phyloP scores from a whole-genome alignment of 805 yeast species.

The Candida dendrica region DNA sequence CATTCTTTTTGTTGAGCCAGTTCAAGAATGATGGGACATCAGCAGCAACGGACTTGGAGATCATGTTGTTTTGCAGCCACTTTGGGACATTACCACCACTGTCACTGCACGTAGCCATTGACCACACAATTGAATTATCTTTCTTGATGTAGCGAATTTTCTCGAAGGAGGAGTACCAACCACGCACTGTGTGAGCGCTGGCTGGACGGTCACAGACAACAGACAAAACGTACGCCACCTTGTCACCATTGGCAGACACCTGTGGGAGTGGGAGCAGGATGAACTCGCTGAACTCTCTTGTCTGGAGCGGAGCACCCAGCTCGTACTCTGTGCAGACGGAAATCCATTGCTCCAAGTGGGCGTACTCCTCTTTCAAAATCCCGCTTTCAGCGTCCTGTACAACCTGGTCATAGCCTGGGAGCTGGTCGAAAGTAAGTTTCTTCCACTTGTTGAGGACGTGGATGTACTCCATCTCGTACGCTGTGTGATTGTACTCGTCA shows the following conservation, averaged over 20 bases:
- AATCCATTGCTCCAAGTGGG: slow-evolving; percentile 10
- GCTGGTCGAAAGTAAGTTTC: slow-evolving; percentile 7
- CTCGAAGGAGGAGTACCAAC: slow-evolving; percentile 24
- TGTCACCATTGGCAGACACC: too few species aligned
- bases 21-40: slow-evolving; percentile 25
- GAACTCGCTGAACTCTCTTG: slow-evolving; percentile 25
- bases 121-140: slow-evolving; percentile 16
- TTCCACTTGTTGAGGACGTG: slow-evolving; percentile 15
- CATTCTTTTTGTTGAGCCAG: slow-evolving; percentile 1
- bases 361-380: neutral
- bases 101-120: slow-evolving; percentile 25
- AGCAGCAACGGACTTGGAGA: slow-evolving; percentile 24
- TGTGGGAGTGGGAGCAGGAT: slow-evolving; percentile 10
- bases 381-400: neutral
- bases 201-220: slow-evolving; percentile 17
- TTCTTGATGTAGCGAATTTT: slow-evolving; percentile 9
- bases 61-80: slow-evolving; percentile 24
- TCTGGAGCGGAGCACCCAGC: slow-evolving; percentile 21
- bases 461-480: slow-evolving; percentile 23
- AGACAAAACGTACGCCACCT: slow-evolving; percentile 17
- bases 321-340: slow-evolving; percentile 21
- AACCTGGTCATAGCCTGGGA: slow-evolving; percentile 5
- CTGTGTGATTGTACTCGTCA: slow-evolving; percentile 18
- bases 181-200: slow-evolving; percentile 16
- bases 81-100: slow-evolving; percentile 28